Base-by-base conservation (phyloP, 1,284 basidiomycete genomes). In the Ustilago trichophora region DNA sequence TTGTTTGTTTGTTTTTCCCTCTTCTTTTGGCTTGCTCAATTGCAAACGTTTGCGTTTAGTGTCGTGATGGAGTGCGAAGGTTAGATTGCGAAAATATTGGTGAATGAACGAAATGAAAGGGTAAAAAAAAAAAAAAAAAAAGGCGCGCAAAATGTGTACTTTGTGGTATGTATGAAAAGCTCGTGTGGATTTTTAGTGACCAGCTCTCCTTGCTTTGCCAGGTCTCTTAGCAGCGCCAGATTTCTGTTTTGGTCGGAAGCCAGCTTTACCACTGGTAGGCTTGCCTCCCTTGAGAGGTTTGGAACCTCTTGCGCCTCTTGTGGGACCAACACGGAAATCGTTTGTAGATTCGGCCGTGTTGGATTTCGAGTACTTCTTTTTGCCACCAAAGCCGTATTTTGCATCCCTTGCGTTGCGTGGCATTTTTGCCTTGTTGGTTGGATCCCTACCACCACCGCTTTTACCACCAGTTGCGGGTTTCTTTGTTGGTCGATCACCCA, bases 381-480 rank as follows among this genome's bases (percentile, higher is more conserved):
- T 78, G 22, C 78, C 78, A 9, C 79, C 78, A 32, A 73, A 76
- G 5, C 79, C 79, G 43, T 72, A 81, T 52, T 78, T 77, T 27
- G 70, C 62, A 42, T 81, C 72, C 12, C 78, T 56, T 2, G 73
- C 65, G 8, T 54, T 35, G 4, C 79, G 48, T 4, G 72, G 73
- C 78, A 79, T 81, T 35, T 75, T 74, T 3, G 65, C 49, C 29
- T 70, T 73, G n/a, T 42, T 41, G 4, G 54, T 50, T 0, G 63
- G 27, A 16, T n/a, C n/a, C n/a, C n/a, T n/a, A n/a, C 22, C 22
- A 13, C 48, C 53, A 24, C 49, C 49, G 5, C 48, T 26, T n/a
- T 57, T 57, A 6, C 45, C 43, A 4, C 42, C 43, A 6, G 13
- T 16, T 4, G n/a, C 32, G 6, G 19, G 26, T 19, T 58, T 51